Percentiles rank a stretch among this genome's conserved stretches.
Evolutionary conservation across 768 basidiomycete species (phyloP).

Genomic region (Rhizopogon vesiculosus): DNA sequence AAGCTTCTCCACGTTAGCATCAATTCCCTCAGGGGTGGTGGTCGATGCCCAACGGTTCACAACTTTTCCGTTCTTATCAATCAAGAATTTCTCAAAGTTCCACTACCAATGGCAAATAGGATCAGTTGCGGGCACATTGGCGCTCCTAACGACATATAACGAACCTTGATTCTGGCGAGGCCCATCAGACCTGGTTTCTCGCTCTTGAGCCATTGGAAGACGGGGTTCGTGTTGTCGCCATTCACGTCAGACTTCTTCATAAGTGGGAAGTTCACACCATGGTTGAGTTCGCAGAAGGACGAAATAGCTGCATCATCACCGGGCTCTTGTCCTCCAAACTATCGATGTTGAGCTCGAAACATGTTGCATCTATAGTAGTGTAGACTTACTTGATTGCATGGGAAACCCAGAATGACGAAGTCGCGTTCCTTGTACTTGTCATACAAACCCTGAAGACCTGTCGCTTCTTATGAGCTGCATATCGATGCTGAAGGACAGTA

Average conservation of each 20-base stretch:
- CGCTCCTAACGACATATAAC: conserved; percentile 8
- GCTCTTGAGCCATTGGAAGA: conserved; percentile 81
- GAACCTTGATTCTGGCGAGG: conserved; percentile 68
- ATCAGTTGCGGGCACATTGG: not conserved
- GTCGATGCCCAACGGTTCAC: conserved; percentile 75
- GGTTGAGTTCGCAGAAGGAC: conserved; percentile 73
- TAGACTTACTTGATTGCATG: conserved; percentile 71
- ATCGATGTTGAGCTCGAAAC: not conserved
- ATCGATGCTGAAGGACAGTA: not conserved
- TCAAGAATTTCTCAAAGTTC: conserved; percentile 90
- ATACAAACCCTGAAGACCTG: conserved; percentile 75
- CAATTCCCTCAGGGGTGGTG: conserved; percentile 63
- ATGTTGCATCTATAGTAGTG: not conserved
- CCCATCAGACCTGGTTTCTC: conserved; percentile 74
- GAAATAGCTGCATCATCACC: conserved; percentile 71
- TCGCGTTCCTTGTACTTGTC: conserved; percentile 76
- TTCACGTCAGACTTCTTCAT: conserved; percentile 95
- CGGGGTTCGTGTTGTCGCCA: conserved; percentile 77
- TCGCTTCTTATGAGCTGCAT: not conserved
- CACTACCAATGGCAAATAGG: conserved; percentile 39
- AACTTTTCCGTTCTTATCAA: conserved; percentile 74
- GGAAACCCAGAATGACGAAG: conserved; percentile 84
- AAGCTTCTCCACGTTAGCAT: conserved; percentile 58
- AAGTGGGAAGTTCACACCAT: conserved; percentile 86
- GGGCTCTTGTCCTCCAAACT: conserved; percentile 88